Base-by-base conservation (phyloP, 768 basidiomycete species). In the Suillus clintonianus region DNA sequence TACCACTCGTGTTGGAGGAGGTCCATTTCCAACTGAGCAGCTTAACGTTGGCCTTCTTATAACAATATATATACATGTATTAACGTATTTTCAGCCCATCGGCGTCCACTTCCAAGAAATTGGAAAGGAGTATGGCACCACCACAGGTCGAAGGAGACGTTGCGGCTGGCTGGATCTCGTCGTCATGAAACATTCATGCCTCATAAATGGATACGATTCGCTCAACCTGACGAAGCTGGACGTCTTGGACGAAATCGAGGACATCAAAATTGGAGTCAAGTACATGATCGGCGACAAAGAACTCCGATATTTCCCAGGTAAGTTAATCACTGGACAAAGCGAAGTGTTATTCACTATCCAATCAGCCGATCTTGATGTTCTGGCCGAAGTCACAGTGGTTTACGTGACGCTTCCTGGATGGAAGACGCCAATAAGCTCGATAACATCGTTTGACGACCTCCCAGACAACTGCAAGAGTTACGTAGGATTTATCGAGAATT, bases 81-180 rank as follows among this genome's bases (percentile, higher is more conserved):
- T 57, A 64, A 42, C 63, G 3, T 30, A 50, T 56, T 11, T 48
- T 48, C 70, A 95, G 94, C 86, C 89, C 32, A 75, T 89, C 45
- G 97, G 97, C 13, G 83, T 84, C 22, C 94, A 95, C 69, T 79
- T 99, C 19, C 97, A 99, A 81, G 94, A 96, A 77, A 89, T 98
- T 9, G 97, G 97, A 6, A 84, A 83, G 53, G 97, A 99, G 75
- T 97, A 85, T 67, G 97, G 97, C 22, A 88, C 86, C 30, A 97
- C 95, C 1, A 99, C 97, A 1, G 97, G 97, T 8, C 88, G 97
- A 34, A 82, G 92, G 42, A 85, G 97, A 63, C 90, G 97, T 60
- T 94, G 95, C 76, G 97, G 97, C 14, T 99, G 97, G 97, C 87
- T 99, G 51, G 97, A 99, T 77, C 83, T 99, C 15, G 94, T 98